These are phyloP conservation scores for Cryptomeria japonica DNA, from an alignment of 75 land plant species.

Conservation along the genomic window DNA sequence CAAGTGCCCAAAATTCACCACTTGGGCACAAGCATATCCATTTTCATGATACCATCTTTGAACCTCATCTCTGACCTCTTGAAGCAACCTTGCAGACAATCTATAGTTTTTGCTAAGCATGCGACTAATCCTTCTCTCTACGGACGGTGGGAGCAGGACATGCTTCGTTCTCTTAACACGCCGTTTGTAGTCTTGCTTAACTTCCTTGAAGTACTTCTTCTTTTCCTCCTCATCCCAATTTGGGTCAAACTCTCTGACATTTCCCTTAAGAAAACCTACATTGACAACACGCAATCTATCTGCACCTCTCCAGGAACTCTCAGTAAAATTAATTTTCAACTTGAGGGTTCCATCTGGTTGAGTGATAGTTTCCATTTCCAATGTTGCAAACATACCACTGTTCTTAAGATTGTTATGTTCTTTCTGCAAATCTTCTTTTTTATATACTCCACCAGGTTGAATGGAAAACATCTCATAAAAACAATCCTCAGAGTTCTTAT, in stretches of 20 bases:
- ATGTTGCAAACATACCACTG: slow-evolving; percentile 90
- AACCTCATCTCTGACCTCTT: slow-evolving; percentile 77
- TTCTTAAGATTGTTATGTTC: slow-evolving; percentile 73
- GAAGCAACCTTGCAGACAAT: slow-evolving; percentile 84
- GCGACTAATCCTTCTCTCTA: slow-evolving; percentile 49
- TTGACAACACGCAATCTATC: slow-evolving; percentile 74
- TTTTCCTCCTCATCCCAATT: slow-evolving; percentile 70
- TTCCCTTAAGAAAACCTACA: slow-evolving; percentile 76
- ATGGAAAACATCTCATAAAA: slow-evolving; percentile 94
- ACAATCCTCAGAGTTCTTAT: slow-evolving; percentile 54
- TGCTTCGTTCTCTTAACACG: slow-evolving; percentile 60
- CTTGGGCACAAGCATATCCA: slow-evolving; percentile 96
- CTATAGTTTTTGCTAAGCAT: slow-evolving; percentile 58
- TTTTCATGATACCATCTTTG: slow-evolving; percentile 98
- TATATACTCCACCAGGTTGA: slow-evolving; percentile 68
- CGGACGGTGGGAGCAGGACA: slow-evolving; percentile 68
- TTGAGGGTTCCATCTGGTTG: slow-evolving; percentile 80
- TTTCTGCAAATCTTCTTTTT: slow-evolving; percentile 63
- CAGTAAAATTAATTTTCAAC: slow-evolving; percentile 60
- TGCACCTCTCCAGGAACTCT: slow-evolving; percentile 78
- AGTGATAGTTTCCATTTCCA: slow-evolving; percentile 74
- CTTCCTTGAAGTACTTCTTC: slow-evolving; percentile 37
- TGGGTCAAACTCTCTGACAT: slow-evolving; percentile 56
- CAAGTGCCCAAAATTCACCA: slow-evolving; percentile 96
- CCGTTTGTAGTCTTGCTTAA: slow-evolving; percentile 69